Evolutionary conservation across 2,329 filamentous ascomycete genomes (phyloP), one percentile per base, ranked within the genome.

Genomic region (Penicillium sp.): DNA sequence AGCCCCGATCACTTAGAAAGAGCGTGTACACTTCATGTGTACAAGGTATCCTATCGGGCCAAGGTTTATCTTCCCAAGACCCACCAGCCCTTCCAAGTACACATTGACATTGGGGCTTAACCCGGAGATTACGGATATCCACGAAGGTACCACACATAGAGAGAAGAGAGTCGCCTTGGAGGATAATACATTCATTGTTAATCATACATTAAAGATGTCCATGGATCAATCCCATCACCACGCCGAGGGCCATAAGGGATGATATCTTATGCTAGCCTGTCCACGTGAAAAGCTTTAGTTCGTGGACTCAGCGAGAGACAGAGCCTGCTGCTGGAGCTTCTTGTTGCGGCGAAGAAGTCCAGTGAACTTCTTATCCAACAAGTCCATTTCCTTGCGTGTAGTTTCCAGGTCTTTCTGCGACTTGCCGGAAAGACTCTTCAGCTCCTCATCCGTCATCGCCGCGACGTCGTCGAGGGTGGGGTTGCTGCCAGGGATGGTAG

Each of bases 391-490:
- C 63, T 82, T 82, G 72, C 87, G 86, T 63, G 93, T 83, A 10
- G 80, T 79, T 63, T 92, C 88, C 76, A 92, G 87, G 72, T 93
- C 89, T 52, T 86, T 84, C 27, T 78, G 75, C 5, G 76, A 76
- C 46, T 71, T 72, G 44, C 70, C 62, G 13, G 77, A 70, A 50
- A 78, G 75, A 14, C 69, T 63, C 41, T 72, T 70, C 24, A 80
- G 63, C 37, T 77, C 73, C 33, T 76, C 73, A 35, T 73, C 69
- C 16, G 76, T 74, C 70, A 80, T 73, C 6, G 69, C 75, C 26
- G 75, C 71, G 10, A 79, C 69, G 24, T 77, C 74, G 22, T 77
- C 74, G 26, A 77, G 63, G 26, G 70, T 72, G 1, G 70, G 68
- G 7, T 66, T 70, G 26, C 69, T 66, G 44, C 74, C 65, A 7